Base-by-base conservation (phyloP, 176 grass and related monocot species). In the Triticum urartu region DNA sequence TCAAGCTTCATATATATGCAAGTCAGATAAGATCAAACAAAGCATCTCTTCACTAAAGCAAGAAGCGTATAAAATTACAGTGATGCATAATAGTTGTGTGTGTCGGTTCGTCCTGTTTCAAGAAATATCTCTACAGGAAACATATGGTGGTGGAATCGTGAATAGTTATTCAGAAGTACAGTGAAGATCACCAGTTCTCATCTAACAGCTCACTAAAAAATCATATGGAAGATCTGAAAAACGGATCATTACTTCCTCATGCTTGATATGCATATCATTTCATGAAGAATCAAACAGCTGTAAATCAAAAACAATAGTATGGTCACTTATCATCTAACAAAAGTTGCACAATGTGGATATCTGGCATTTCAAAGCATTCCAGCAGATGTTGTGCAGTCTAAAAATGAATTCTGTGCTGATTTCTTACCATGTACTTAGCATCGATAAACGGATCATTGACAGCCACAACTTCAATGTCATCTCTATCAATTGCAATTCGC, bases 381-480 rank as follows among this genome's bases (percentile, higher is more conserved):
- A 68, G 11, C 3, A 34, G 26, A 54, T 38, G 10, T 48, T 83
- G 5, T 28, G 22, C 14, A 12, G 18, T 24, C 79, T 64, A 70
- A 12, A 75, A 78, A 43, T 70, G 6, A 74, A 59, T 22, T 13
- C 50, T 8, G 66, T 17, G 7, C 32, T 42, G 69, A 35, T 73
- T 60, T 32, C 80, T 76, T 91, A 99, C 97, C 97, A 99, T 96
- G 90, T 99, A 99, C 62, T 99, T 96, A 77, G 94, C 90, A 92
- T 99, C 97, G 11, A 99, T 87, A 64, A 99, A 99, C 24, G 97
- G 97, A 86, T 99, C 97, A 83, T 99, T 99, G 36, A 99, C 94
- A 78, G 97, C 97, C 21, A 99, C 94, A 88, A 99, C 94, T 87
- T 99, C 97, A 87, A 99, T 87, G 79, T 99, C 94, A 60, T 99